Conservation (phyloP, 306 rosid genomes). For the Ormosia semicastrata region DNA sequence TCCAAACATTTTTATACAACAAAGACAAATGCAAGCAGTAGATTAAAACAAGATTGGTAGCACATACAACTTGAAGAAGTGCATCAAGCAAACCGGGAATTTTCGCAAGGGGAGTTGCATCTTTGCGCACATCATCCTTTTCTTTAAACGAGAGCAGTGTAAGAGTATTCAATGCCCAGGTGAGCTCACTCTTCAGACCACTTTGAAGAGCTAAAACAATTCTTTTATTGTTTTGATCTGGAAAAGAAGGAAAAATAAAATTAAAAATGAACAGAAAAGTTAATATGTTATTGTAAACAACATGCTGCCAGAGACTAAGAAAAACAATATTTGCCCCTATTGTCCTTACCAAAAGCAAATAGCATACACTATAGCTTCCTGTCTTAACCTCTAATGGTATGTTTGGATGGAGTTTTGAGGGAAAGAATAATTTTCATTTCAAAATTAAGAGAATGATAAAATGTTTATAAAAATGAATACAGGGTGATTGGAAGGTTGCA, state of each 20-base stretch:
- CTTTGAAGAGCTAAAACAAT: constrained; percentile 94
- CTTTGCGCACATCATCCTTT: constrained; percentile 89
- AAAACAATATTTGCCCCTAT: background rate
- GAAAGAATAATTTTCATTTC: no score
- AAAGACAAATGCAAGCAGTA: background rate
- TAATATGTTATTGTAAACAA: background rate
- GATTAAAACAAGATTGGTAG: background rate
- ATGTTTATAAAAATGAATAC: no score
- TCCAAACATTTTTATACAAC: background rate
- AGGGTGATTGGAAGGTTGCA: no score
- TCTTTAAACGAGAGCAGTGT: constrained; percentile 90
- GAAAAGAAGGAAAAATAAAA: background rate
- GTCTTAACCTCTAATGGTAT: background rate
- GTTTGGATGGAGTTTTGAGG: background rate
- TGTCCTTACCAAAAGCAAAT: background rate
- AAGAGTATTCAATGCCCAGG: constrained; percentile 94
- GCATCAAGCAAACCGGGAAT: constrained; percentile 97
- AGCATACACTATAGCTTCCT: background rate
- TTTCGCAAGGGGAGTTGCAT: constrained; percentile 78
- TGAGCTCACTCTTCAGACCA: constrained; percentile 94
- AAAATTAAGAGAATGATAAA: no score
- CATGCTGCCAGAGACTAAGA: background rate
- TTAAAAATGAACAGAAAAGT: background rate
- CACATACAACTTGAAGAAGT: constrained; percentile 91
- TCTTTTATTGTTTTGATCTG: constrained; percentile 94